phyloP scores from a whole-genome alignment of 352 stramenopile genomes.

The Phytopythium ostracodes region DNA sequence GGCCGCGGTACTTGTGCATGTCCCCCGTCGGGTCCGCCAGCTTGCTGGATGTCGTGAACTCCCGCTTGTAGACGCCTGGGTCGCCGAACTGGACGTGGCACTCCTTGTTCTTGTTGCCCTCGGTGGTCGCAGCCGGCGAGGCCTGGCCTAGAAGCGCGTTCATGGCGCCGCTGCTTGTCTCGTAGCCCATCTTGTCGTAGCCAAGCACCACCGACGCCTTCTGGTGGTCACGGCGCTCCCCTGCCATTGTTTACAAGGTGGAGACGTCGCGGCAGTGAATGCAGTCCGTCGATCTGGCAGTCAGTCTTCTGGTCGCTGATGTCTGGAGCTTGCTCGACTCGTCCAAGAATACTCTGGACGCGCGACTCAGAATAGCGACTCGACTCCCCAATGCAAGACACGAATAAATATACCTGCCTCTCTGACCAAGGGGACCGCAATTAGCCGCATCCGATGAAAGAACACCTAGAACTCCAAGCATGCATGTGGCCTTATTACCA shows the following conservation, averaged over 20 bases:
- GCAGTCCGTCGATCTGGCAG: background rate
- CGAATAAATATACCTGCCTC: too few relatives aligned
- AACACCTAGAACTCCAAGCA: background rate
- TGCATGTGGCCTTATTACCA: background rate
- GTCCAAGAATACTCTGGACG: background rate
- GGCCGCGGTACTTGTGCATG: conserved; percentile 57
- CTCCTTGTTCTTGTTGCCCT: conserved; percentile 54
- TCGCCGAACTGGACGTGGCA: conserved; percentile 68
- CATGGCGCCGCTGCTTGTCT: conserved; percentile 43
- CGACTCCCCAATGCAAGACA: background rate
- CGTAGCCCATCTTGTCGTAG: conserved; percentile 53
- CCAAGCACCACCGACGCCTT: conserved; percentile 61
- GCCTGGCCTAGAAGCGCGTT: conserved; percentile 32
- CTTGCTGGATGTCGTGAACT: conserved; percentile 52
- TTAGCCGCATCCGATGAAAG: background rate
- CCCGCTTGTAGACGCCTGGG: conserved; percentile 40
- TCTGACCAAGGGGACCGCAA: background rate
- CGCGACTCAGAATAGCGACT: background rate
- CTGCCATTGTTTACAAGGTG: conserved; percentile 13
- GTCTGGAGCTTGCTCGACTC: background rate
- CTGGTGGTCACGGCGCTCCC: conserved; percentile 27
- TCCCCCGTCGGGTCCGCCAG: conserved; percentile 57
- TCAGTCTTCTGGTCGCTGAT: background rate
- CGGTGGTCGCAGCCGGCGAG: conserved; percentile 9
- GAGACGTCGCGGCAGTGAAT: background rate